A percentile compares a stretch with the other conserved stretches of the same genome.
Evolutionary conservation across 1,284 basidiomycete species (phyloP).

Genomic region (Hemileia vastatrix): DNA sequence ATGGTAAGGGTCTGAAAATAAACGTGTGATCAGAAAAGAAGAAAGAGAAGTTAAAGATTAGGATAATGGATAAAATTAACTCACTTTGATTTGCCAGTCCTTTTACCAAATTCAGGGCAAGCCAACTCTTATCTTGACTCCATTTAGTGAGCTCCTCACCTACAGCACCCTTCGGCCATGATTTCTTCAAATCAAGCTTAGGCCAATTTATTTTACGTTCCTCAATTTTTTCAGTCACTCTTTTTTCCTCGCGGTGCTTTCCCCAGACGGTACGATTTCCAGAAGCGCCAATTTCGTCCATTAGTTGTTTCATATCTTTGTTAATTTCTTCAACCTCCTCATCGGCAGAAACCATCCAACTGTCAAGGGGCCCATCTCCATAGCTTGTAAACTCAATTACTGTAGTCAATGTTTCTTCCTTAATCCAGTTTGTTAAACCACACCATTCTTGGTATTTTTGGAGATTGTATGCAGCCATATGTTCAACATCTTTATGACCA

Average conservation of each 20-base stretch:
- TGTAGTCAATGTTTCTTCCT: background rate
- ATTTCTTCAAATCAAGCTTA: constrained; percentile 30
- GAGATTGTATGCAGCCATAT: constrained; percentile 9
- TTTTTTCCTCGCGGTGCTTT: too few relatives aligned
- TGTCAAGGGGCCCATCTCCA: background rate
- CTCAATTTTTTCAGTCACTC: constrained; percentile 2
- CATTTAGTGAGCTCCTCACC: constrained; percentile 34
- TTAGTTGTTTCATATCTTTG: background rate
- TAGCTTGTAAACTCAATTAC: constrained; percentile 2
- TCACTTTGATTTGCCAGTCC: too few relatives aligned
- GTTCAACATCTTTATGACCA: background rate
- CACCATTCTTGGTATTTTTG: constrained; percentile 11
- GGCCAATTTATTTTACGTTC: constrained; percentile 29
- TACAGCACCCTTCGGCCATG: constrained; percentile 33
- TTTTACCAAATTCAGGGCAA: too few relatives aligned
- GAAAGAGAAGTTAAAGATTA: too few relatives aligned
- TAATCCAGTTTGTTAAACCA: constrained; percentile 5
- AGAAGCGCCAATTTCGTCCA: too few relatives aligned
- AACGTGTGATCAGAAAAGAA: too few relatives aligned
- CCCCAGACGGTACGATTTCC: too few relatives aligned
- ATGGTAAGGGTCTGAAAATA: too few relatives aligned
- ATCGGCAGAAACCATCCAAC: background rate
- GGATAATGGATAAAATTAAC: too few relatives aligned
- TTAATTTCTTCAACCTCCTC: background rate
- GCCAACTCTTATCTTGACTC: constrained; percentile 40